These are phyloP conservation scores for Dendrocalamus latiflorus DNA, from an alignment of 202 grass and related monocot genomes.

Conservation along the genomic window DNA sequence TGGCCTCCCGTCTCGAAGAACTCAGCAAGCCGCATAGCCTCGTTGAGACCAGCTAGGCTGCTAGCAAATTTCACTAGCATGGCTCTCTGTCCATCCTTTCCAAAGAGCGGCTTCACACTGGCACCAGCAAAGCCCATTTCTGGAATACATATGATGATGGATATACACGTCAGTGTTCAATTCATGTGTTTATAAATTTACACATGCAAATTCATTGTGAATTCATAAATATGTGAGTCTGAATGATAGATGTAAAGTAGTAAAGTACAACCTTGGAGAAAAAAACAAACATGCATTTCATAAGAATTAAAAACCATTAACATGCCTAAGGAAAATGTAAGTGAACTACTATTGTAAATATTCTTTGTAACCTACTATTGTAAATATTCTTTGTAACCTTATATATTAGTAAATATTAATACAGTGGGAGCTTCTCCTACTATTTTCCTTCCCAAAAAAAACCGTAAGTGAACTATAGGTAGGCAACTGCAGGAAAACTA, in stretches of 20 bases:
- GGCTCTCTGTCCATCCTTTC: constrained; percentile 55
- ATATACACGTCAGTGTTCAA: background rate
- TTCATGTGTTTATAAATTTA: background rate
- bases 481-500: background rate
- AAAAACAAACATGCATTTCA: background rate
- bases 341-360: background rate
- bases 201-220: background rate
- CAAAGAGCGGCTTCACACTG: constrained; percentile 38
- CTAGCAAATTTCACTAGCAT: constrained; percentile 52
- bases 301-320: background rate
- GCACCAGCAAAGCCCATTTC: constrained; percentile 54
- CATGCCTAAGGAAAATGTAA: background rate
- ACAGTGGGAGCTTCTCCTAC: no score
- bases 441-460: no score
- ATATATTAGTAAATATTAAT: no score
- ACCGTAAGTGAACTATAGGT: background rate
- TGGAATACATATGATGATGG: constrained; percentile 23
- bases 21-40: constrained; percentile 50
- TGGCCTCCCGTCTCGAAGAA: constrained; percentile 44
- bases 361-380: no score
- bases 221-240: background rate
- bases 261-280: background rate
- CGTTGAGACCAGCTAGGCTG: constrained; percentile 50
- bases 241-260: background rate
- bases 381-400: no score